A percentile compares a stretch with the other conserved stretches of the same genome.
Conservation (phyloP, 768 basidiomycete genomes). For the Rhodotorula toruloides region DNA sequence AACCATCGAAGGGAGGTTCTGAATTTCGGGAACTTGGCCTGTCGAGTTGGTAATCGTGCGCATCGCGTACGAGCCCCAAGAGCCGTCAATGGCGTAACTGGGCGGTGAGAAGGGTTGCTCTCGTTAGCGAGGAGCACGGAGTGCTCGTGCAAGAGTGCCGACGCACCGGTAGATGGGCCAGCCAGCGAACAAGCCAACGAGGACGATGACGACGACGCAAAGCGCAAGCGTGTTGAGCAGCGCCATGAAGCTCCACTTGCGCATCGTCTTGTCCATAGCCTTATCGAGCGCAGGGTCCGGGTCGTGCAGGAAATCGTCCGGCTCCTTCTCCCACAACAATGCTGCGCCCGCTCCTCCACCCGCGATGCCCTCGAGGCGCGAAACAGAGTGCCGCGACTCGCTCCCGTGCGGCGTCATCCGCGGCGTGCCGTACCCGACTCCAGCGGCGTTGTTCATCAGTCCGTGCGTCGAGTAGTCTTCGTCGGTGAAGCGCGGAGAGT, state of each 20-base stretch:
- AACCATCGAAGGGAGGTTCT: constrained; percentile 63
- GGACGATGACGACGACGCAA: constrained; percentile 61
- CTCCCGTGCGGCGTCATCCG: constrained; percentile 5
- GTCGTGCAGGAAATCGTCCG: constrained; percentile 42
- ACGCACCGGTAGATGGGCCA: constrained; percentile 60
- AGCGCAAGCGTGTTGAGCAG: constrained; percentile 72
- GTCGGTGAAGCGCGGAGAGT: constrained; percentile 21
- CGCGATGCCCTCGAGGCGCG: constrained; percentile 22
- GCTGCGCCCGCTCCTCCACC: constrained; percentile 12
- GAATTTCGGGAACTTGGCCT: constrained; percentile 77
- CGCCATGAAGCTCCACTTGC: constrained; percentile 72
- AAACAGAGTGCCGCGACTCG: constrained; percentile 23
- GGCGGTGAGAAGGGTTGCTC: neutral
- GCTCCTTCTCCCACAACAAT: constrained; percentile 42
- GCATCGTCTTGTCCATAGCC: constrained; percentile 52
- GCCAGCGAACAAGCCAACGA: constrained; percentile 78
- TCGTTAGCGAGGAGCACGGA: neutral
- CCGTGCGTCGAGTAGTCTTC: constrained; percentile 8
- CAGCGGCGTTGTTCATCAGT: too few relatives aligned
- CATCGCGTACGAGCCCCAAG: constrained; percentile 7
- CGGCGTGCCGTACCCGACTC: constrained; percentile 5
- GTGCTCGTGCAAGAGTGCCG: neutral
- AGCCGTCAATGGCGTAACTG: constrained; percentile 10
- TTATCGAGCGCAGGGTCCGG: constrained; percentile 51
- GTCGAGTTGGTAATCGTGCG: constrained; percentile 60